Evolutionary conservation across 495 filamentous ascomycete species (phyloP), one percentile per base, ranked within the genome.

Genomic region (Hypoxylon rickii): DNA sequence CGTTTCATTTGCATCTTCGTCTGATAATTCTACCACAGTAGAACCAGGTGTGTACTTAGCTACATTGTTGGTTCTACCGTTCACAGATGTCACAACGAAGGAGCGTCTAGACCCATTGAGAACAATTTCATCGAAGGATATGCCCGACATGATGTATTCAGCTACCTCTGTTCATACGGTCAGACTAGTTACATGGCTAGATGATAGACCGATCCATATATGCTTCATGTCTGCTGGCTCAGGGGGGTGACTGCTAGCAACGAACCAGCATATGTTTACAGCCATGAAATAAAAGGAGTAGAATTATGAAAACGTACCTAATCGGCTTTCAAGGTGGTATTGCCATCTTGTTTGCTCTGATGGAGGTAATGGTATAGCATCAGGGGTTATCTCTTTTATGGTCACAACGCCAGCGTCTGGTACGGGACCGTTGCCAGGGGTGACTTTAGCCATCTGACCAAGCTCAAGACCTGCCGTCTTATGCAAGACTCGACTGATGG

Each of bases 321-420:
- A 66, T 47, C 76, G 75, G 65, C 82, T 78, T 59, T 83, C 78
- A 36, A 88, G 63, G 61, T 78, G 76, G 79, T 85, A 86, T 58
- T 79, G 79, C 88, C 88, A 91, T 56, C 82, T 76, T 15, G 71
- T 62, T 47, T 70, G 73, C 26, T 87, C 85, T 7, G 44, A 65
- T 16, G 57, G 41, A 20, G 58, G 58, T 11, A 66, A 43, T 7
- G 49, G 58, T 11, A 24, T 42, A 13, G 55, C 22, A 16, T 61
- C 65, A 26, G 41, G 18, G 3, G 63, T 63, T n/a, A 41, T 63
- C 13, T 68, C 65, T 53, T 33, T 63, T 52, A 68, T 58, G 17
- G 61, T 29, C 7, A 68, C 65, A 31, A 55, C 37, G 16, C 61
- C 55, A 22, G 65, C 65, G 22, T 55, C 63, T 10, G 55, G 55